Conservation (phyloP, 2,329 filamentous ascomycete species). For the Colletotrichum musae region DNA sequence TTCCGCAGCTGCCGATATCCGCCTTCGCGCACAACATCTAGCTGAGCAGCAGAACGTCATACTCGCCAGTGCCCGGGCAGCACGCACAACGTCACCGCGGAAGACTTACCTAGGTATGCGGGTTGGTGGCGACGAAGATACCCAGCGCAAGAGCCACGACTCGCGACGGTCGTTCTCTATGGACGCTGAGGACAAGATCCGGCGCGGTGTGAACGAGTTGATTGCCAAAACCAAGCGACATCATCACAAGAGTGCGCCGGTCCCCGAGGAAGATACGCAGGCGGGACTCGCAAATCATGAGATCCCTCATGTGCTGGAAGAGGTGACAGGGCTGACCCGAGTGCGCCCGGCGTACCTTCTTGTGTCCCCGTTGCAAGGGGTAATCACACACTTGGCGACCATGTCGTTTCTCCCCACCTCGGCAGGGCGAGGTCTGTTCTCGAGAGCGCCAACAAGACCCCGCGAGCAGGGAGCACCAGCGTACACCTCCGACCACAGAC, state of each 20-base stretch:
- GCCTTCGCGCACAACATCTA: constrained; percentile 77
- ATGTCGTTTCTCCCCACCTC: constrained; percentile 65
- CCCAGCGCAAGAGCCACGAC: constrained; percentile 58
- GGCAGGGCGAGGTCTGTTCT: constrained; percentile 39
- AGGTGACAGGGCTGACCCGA: constrained; percentile 51
- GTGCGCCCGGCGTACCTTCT: constrained; percentile 71
- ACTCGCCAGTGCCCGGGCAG: constrained; percentile 53
- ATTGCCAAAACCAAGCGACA: constrained; percentile 57
- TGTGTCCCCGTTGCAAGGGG: constrained; percentile 76
- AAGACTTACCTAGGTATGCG: constrained; percentile 57
- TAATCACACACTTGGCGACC: constrained; percentile 74
- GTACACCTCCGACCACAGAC: constrained; percentile 28
- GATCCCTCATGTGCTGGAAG: constrained; percentile 48
- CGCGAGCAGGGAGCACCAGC: constrained; percentile 34
- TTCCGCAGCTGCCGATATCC: constrained; percentile 77
- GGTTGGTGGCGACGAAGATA: constrained; percentile 65
- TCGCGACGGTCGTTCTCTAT: constrained; percentile 54
- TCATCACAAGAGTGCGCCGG: constrained; percentile 39
- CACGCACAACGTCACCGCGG: constrained; percentile 46
- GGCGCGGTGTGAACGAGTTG: constrained; percentile 63
- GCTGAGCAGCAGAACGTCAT: constrained; percentile 73
- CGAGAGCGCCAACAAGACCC: constrained; percentile 23
- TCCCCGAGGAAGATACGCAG: constrained; percentile 36
- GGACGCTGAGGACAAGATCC: constrained; percentile 64
- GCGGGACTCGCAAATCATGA: constrained; percentile 43